phyloP scores from a whole-genome alignment of 176 grass and related monocot genomes.

The Carex parvula region DNA sequence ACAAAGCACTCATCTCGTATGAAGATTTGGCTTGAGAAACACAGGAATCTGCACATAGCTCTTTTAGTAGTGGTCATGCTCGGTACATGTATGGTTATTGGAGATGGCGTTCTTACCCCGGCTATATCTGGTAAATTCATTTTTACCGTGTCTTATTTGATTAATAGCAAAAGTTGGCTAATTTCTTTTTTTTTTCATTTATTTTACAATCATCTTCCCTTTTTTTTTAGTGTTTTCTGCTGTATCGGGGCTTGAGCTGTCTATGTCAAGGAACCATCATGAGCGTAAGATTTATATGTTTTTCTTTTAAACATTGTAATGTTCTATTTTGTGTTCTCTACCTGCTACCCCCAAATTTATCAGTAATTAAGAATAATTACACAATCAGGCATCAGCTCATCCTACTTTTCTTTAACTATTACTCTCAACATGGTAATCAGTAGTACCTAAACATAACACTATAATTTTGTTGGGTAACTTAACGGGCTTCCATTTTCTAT shows the following conservation, averaged over 20 bases:
- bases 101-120: conserved; percentile 95
- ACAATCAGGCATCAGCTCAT: background rate
- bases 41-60: conserved; percentile 67
- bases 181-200: background rate
- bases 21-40: conserved; percentile 85
- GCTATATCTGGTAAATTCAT: conserved; percentile 66
- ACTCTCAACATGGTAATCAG: background rate
- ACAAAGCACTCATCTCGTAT: conserved; percentile 42
- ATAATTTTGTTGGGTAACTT: background rate
- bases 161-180: background rate
- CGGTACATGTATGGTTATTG: conserved; percentile 98
- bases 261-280: conserved; percentile 76
- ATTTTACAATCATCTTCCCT: conserved; percentile 28
- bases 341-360: background rate
- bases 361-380: background rate
- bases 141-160: background rate
- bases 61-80: conserved; percentile 86
- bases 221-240: conserved; percentile 78
- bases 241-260: conserved; percentile 88
- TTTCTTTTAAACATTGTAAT: background rate
- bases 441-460: background rate
- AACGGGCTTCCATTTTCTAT: background rate
- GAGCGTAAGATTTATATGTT: conserved; percentile 62
- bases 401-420: background rate
- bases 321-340: background rate